phyloP scores from a whole-genome alignment of 495 filamentous ascomycete genomes.

The Penicillium simplicissimum region DNA sequence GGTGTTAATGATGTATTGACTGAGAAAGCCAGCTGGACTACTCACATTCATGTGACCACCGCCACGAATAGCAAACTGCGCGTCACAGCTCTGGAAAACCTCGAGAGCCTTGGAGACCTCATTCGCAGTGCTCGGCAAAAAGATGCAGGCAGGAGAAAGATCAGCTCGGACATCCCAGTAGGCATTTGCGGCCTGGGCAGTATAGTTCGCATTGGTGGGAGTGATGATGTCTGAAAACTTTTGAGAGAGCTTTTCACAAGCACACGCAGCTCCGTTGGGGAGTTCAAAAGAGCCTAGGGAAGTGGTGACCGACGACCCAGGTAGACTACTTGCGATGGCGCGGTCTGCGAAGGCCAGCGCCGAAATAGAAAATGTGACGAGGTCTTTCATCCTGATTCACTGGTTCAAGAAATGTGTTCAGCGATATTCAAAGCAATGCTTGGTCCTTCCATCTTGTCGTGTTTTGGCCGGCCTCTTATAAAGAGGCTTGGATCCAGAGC shows the following conservation, averaged over 20 bases:
- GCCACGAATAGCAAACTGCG: slow-evolving; percentile 40
- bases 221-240: slow-evolving; percentile 7
- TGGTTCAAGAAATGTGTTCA: not conserved
- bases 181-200: slow-evolving; percentile 11
- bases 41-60: slow-evolving; percentile 40
- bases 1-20: no score
- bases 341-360: slow-evolving; percentile 5
- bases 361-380: slow-evolving; percentile 48
- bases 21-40: no score
- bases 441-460: not conserved
- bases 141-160: slow-evolving; percentile 36
- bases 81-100: slow-evolving; percentile 21
- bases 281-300: slow-evolving; percentile 4
- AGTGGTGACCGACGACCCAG: slow-evolving; percentile 1
- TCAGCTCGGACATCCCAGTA: slow-evolving; percentile 33
- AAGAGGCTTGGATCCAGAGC: not conserved
- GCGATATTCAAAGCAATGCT: not conserved
- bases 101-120: slow-evolving; percentile 29
- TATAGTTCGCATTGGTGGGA: slow-evolving; percentile 19
- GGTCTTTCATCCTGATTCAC: not conserved
- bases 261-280: slow-evolving; percentile 21
- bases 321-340: not conserved
- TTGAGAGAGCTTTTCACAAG: slow-evolving; percentile 24
- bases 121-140: slow-evolving; percentile 27
- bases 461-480: not conserved